These are phyloP conservation scores for Papiliotrema fonsecae DNA, from an alignment of 1,284 basidiomycete species.

Conservation along the genomic window DNA sequence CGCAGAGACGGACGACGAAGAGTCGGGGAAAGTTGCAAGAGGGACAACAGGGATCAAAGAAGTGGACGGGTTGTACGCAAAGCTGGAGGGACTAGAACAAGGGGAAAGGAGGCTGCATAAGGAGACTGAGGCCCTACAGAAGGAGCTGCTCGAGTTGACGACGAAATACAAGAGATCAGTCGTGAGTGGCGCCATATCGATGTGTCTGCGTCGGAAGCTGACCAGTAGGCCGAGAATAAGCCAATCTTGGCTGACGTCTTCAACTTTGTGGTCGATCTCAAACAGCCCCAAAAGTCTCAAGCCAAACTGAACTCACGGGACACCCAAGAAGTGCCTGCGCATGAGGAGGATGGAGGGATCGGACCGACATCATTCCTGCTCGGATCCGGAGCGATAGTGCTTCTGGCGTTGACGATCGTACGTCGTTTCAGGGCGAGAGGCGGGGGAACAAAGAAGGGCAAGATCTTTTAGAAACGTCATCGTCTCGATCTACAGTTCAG, in stretches of 20 bases:
- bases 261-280: slow-evolving; percentile 1
- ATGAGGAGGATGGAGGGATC: not conserved
- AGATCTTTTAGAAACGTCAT: slow-evolving; percentile 4
- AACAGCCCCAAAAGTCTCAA: not conserved
- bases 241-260: slow-evolving; percentile 5
- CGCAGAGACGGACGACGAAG: not conserved
- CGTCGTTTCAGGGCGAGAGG: not conserved
- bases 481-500: no score
- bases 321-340: not conserved
- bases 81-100: slow-evolving; percentile 4
- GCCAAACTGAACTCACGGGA: not conserved
- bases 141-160: slow-evolving; percentile 1
- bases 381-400: not conserved
- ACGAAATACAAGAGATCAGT: slow-evolving; percentile 1
- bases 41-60: slow-evolving; percentile 15
- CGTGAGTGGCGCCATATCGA: no score
- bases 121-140: slow-evolving; percentile 1
- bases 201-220: no score
- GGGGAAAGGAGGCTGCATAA: slow-evolving; percentile 2
- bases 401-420: not conserved
- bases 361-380: not conserved
- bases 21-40: not conserved
- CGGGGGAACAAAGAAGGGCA: slow-evolving; percentile 4
- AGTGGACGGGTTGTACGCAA: slow-evolving; percentile 15
- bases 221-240: slow-evolving; percentile 4